These are phyloP conservation scores for Backusella psychrophila DNA, from an alignment of 192 early-diverging fungal genomes.

Conservation along the genomic window DNA sequence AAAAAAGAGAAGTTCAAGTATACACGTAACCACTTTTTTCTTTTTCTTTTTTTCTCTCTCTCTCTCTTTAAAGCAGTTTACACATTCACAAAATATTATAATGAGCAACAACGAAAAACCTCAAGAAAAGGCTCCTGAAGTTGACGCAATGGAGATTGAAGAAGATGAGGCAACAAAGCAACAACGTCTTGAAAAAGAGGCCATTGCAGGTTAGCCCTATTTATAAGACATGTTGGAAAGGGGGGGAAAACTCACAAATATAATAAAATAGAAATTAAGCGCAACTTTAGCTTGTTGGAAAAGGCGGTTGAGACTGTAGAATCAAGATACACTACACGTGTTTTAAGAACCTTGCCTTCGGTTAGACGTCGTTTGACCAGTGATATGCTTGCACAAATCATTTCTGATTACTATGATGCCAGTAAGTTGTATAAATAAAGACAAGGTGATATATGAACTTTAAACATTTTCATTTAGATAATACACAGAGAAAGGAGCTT, in stretches of 20 bases:
- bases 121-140: slow-evolving; percentile 23
- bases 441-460: not conserved
- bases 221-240: no score
- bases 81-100: not conserved
- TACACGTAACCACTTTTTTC: not conserved
- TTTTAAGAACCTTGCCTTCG: slow-evolving; percentile 75
- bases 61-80: not conserved
- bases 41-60: not conserved
- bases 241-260: not conserved
- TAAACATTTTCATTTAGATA: slow-evolving; percentile 9
- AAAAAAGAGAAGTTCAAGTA: not conserved
- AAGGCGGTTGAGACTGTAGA: slow-evolving; percentile 82
- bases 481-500: slow-evolving; percentile 31
- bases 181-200: slow-evolving; percentile 29
- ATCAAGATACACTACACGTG: slow-evolving; percentile 85
- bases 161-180: slow-evolving; percentile 33
- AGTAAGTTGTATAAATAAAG: slow-evolving; percentile 34
- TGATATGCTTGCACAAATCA: slow-evolving; percentile 58
- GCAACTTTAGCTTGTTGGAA: slow-evolving; percentile 82
- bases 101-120: slow-evolving; percentile 17
- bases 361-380: slow-evolving; percentile 77
- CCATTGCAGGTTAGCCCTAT: slow-evolving; percentile 2
- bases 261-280: slow-evolving; percentile 82
- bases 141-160: slow-evolving; percentile 30
- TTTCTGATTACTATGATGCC: slow-evolving; percentile 49